These are phyloP conservation scores for Ophiostoma ulmi DNA, from an alignment of 2,329 filamentous ascomycete genomes.

Conservation along the genomic window DNA sequence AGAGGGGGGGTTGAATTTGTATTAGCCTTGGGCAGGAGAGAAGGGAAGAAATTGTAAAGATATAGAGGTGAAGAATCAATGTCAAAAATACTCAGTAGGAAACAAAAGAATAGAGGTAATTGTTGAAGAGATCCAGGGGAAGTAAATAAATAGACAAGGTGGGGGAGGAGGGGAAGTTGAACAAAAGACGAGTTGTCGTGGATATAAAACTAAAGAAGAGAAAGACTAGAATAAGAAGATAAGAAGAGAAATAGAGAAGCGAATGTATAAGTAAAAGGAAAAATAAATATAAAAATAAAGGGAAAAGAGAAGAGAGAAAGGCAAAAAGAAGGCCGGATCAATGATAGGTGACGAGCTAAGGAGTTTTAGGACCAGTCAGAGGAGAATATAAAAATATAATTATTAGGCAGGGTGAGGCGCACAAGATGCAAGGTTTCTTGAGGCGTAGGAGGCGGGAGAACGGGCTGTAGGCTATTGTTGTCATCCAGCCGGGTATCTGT, in stretches of 20 bases:
- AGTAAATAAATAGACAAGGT: not conserved
- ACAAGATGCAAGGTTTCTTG: not conserved
- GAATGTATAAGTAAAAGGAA: not conserved
- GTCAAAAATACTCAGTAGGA: not conserved
- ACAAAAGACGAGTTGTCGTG: not conserved
- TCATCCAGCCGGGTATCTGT: not conserved
- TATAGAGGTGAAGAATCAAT: not conserved
- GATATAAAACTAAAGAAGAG: not conserved
- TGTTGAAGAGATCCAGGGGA: not conserved
- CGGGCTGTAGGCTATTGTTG: not conserved
- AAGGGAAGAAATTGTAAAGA: not conserved
- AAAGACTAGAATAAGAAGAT: not conserved
- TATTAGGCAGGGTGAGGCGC: not conserved
- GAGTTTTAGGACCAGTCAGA: not conserved
- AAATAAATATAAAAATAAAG: not conserved
- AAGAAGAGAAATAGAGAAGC: not conserved
- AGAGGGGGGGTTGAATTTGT: not conserved
- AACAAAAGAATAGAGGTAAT: not conserved
- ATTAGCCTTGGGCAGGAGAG: not conserved
- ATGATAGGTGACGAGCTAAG: not conserved
- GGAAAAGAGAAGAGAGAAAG: not conserved
- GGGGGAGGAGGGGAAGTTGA: not conserved
- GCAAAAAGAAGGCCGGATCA: not conserved
- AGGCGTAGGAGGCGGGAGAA: not conserved
- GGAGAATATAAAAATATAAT: not conserved